Conservation (phyloP, 2,329 filamentous ascomycete species). For the Ceratocystis variospora region DNA sequence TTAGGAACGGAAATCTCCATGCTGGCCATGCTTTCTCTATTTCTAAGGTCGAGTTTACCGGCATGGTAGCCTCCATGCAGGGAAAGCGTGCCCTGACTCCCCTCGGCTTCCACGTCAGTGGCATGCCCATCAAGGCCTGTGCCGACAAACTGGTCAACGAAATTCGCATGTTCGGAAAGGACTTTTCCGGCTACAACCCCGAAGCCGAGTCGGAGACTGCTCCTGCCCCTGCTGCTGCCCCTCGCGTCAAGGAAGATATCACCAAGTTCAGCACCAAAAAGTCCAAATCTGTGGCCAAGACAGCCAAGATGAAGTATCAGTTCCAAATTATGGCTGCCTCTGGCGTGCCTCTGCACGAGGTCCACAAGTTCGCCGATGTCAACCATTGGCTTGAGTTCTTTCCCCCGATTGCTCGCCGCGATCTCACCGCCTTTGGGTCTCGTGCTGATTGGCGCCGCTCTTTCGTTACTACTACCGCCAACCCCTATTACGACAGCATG, state of each 20-base stretch:
- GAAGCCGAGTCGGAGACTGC: slow-evolving; percentile 39
- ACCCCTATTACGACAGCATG: slow-evolving; percentile 93
- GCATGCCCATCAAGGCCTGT: slow-evolving; percentile 95
- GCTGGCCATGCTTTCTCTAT: slow-evolving; percentile 87
- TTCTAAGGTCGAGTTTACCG: slow-evolving; percentile 83
- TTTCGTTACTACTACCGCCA: slow-evolving; percentile 90
- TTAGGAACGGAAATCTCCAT: slow-evolving; percentile 68
- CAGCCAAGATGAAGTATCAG: slow-evolving; percentile 86
- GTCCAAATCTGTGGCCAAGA: slow-evolving; percentile 80
- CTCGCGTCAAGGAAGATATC: slow-evolving; percentile 62
- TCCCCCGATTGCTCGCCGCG: slow-evolving; percentile 37
- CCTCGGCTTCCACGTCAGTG: slow-evolving; percentile 82
- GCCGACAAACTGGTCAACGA: slow-evolving; percentile 90
- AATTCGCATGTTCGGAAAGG: slow-evolving; percentile 72
- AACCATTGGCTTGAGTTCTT: slow-evolving; percentile 86
- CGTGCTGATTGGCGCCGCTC: slow-evolving; percentile 87
- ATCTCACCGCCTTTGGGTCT: slow-evolving; percentile 71
- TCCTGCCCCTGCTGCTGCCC: slow-evolving; percentile 38
- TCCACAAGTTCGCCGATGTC: slow-evolving; percentile 87
- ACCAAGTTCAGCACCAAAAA: slow-evolving; percentile 90
- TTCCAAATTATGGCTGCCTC: slow-evolving; percentile 91
- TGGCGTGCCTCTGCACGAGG: slow-evolving; percentile 75
- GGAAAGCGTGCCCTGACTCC: slow-evolving; percentile 80
- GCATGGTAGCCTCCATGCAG: slow-evolving; percentile 77
- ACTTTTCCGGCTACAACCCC: slow-evolving; percentile 65